Base-by-base conservation (phyloP, 306 rosid species). In the Urtica urens region DNA sequence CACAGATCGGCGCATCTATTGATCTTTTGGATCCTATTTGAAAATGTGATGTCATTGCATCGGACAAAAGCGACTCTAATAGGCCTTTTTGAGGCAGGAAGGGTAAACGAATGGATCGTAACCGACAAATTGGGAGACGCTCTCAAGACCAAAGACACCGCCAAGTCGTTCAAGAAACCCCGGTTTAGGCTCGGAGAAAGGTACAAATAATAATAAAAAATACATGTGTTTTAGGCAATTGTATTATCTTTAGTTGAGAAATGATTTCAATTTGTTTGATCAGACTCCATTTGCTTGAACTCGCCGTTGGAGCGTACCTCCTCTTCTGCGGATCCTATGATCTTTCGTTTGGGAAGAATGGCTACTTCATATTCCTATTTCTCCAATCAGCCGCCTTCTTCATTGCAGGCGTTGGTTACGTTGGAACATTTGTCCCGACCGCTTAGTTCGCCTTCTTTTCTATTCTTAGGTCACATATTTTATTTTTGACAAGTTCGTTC, bases 71-170 rank as follows among this genome's bases (percentile, higher is more conserved):
- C 97, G 25, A 81, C 97, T 35, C 11, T 88, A 38, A 81, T 77
- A 42, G 97, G 97, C 52, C 66, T 84, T 72, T 43, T 88, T 16
- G 97, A 88, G 64, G 74, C 77, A 25, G 90, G 95, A 49, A 74
- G 83, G 55, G 93, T 73, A 24, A 84, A 84, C 60, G 93, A 88
- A 64, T 88, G 95, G 95, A 86, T 88, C 9, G 95, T 88, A 60
- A 88, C 95, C 1, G 93, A 81, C 77, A 88, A 88, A 84, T 53
- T 84, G 46, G 97, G 97, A 38, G 95, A 84, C 64, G 84, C 87
- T 27, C 86, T 84, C 33, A 81, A 84, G 71, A 65, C 68, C 59
- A 81, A 74, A 70, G 49, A 58, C 21, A 72, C 72, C n/a, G 58
- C 63, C 47, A 84, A 83, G 69, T 59, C 86, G 28, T 66, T 67